phyloP scores from a whole-genome alignment of 2,329 filamentous ascomycete species.

The Lasiodiplodia theobromae region DNA sequence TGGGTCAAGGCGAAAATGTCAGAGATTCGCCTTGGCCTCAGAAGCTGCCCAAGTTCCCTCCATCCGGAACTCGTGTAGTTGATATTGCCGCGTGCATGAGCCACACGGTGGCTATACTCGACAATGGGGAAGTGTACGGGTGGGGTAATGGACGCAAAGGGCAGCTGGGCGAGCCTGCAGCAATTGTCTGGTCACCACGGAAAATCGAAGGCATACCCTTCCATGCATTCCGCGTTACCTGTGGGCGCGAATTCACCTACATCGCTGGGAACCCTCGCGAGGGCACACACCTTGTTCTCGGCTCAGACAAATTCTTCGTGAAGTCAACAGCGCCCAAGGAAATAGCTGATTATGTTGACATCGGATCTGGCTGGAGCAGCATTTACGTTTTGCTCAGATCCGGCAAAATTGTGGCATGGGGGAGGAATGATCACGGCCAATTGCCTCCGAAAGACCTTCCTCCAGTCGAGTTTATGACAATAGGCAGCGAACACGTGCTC shows the following conservation, averaged over 20 bases:
- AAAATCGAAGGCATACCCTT: conserved; percentile 62
- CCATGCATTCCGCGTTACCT: conserved; percentile 70
- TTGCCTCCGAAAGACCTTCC: conserved; percentile 71
- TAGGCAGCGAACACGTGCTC: conserved; percentile 90
- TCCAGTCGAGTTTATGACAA: conserved; percentile 68
- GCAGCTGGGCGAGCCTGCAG: conserved; percentile 72
- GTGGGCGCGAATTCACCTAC: conserved; percentile 86
- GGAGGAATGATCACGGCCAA: conserved; percentile 85
- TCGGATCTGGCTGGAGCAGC: conserved; percentile 83
- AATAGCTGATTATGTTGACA: conserved; percentile 67
- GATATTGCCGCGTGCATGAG: conserved; percentile 77
- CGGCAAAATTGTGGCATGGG: conserved; percentile 74
- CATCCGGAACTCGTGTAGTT: conserved; percentile 60
- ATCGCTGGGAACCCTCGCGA: conserved; percentile 62
- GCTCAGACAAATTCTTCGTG: conserved; percentile 76
- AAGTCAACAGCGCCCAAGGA: conserved; percentile 62
- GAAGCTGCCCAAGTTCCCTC: conserved; percentile 72
- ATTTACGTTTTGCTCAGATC: conserved; percentile 73
- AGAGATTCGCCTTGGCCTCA: conserved; percentile 45
- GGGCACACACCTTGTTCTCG: conserved; percentile 72
- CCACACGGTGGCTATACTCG: conserved; percentile 77
- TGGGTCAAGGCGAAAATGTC: conserved; percentile 64
- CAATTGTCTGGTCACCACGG: conserved; percentile 36
- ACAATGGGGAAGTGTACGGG: conserved; percentile 79
- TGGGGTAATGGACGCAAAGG: conserved; percentile 91